Percentiles rank a stretch among this genome's conserved stretches.
Conservation (phyloP, 768 basidiomycete genomes). For the Boletus fagicola region DNA sequence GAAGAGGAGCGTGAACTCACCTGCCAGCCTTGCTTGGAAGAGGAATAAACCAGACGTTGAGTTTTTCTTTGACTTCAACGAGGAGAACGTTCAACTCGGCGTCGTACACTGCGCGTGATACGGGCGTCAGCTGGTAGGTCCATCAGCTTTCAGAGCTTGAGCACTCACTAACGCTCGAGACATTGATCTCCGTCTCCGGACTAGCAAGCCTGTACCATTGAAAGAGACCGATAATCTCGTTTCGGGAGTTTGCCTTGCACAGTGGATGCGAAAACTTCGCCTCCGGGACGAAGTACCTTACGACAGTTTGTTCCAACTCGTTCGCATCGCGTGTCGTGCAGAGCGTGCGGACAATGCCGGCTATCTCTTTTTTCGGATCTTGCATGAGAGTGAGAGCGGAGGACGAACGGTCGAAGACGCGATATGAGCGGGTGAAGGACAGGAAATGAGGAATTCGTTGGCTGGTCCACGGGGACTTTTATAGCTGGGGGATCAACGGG, state of each 20-base stretch:
- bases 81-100: constrained; percentile 38
- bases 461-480: constrained; percentile 7
- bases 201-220: constrained; percentile 70
- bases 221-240: constrained; percentile 50
- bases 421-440: background rate
- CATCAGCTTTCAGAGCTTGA: background rate
- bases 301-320: constrained; percentile 45
- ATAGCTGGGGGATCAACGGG: constrained; percentile 11
- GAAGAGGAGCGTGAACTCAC: constrained; percentile 31
- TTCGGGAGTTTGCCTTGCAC: constrained; percentile 54
- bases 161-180: constrained; percentile 45
- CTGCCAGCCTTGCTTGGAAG: constrained; percentile 45
- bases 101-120: constrained; percentile 46
- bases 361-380: constrained; percentile 52
- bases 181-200: constrained; percentile 43
- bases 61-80: constrained; percentile 49
- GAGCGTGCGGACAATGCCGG: constrained; percentile 42
- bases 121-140: background rate
- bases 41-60: constrained; percentile 46
- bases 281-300: constrained; percentile 51
- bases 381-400: constrained; percentile 43
- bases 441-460: background rate
- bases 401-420: background rate
- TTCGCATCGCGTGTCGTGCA: constrained; percentile 50
- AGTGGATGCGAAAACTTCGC: constrained; percentile 60